A percentile compares a stretch with the other conserved stretches of the same genome.
Evolutionary conservation across 179 eudicot genomes (phyloP).

Genomic region (Silene vulgaris): DNA sequence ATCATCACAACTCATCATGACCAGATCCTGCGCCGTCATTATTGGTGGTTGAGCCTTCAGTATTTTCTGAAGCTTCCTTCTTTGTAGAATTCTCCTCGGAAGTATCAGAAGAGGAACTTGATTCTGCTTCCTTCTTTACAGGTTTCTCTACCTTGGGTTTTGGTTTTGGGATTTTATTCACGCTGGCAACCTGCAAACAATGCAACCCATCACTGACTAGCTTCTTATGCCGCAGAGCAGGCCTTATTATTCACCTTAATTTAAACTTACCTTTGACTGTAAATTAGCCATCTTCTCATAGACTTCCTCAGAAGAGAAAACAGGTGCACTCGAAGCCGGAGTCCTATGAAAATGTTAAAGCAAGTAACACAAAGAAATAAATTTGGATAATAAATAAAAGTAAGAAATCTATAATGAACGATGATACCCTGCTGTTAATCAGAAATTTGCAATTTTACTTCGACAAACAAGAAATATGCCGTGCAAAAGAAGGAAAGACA

Average conservation of each 20-base stretch:
- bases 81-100: slow-evolving; percentile 33
- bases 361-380: not conserved
- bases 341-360: slow-evolving; percentile 36
- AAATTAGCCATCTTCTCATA: slow-evolving; percentile 55
- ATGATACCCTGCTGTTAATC: not conserved
- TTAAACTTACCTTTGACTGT: slow-evolving; percentile 54
- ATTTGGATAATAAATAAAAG: not conserved
- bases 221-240: not conserved
- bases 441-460: not conserved
- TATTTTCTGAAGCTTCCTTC: slow-evolving; percentile 28
- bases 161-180: slow-evolving; percentile 79
- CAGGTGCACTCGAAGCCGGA: slow-evolving; percentile 50
- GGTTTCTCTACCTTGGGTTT: slow-evolving; percentile 88
- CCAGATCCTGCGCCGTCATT: slow-evolving; percentile 25
- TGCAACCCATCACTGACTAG: slow-evolving; percentile 12
- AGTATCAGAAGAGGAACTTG: slow-evolving; percentile 20
- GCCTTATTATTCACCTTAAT: not conserved
- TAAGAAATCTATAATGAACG: not conserved
- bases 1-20: slow-evolving; percentile 67
- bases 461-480: no score
- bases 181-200: slow-evolving; percentile 49
- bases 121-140: slow-evolving; percentile 52
- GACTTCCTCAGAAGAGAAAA: slow-evolving; percentile 72
- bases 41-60: slow-evolving; percentile 35
- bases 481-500: not conserved